phyloP scores from a whole-genome alignment of 768 basidiomycete species.

The Mycena filopes region DNA sequence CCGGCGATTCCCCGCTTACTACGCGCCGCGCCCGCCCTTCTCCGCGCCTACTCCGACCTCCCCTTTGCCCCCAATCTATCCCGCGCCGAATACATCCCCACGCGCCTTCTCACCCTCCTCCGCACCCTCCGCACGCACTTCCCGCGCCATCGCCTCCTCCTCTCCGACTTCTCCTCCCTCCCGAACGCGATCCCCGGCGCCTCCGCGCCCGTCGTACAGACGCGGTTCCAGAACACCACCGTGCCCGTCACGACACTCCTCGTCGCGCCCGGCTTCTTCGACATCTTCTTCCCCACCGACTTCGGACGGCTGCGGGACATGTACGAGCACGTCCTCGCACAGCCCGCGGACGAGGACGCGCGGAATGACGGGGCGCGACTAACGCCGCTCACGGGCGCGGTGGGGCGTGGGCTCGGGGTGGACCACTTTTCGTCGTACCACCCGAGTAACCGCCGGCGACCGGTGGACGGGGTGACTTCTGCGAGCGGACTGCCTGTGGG shows the following conservation, averaged over 20 bases:
- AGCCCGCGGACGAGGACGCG: slow-evolving; percentile 52
- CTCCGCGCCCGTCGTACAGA: slow-evolving; percentile 94
- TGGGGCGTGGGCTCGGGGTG: slow-evolving; percentile 65
- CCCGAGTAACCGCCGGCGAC: slow-evolving; percentile 65
- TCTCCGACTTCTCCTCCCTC: slow-evolving; percentile 91
- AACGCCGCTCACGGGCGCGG: slow-evolving; percentile 61
- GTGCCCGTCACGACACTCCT: slow-evolving; percentile 91
- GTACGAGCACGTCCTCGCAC: slow-evolving; percentile 86
- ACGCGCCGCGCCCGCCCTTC: slow-evolving; percentile 63
- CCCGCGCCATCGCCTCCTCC: slow-evolving; percentile 91
- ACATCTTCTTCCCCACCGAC: slow-evolving; percentile 98
- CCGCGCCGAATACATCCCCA: slow-evolving; percentile 89
- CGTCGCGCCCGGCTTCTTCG: slow-evolving; percentile 96
- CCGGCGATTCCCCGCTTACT: slow-evolving; percentile 68
- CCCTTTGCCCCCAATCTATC: slow-evolving; percentile 71
- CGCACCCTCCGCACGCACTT: slow-evolving; percentile 85
- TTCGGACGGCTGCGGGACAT: slow-evolving; percentile 88
- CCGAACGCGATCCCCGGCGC: slow-evolving; percentile 86
- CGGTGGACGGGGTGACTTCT: slow-evolving; percentile 76
- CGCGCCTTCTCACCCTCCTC: slow-evolving; percentile 86
- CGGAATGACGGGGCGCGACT: slow-evolving; percentile 47
- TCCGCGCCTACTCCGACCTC: slow-evolving; percentile 72
- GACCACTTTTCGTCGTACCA: slow-evolving; percentile 80
- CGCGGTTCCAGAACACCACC: slow-evolving; percentile 83
- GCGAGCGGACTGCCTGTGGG: slow-evolving; percentile 83